Evolutionary conservation across 139 green algal genomes (phyloP), one percentile per base, ranked within the genome.

Genomic region (Picochlorum costavermella): DNA sequence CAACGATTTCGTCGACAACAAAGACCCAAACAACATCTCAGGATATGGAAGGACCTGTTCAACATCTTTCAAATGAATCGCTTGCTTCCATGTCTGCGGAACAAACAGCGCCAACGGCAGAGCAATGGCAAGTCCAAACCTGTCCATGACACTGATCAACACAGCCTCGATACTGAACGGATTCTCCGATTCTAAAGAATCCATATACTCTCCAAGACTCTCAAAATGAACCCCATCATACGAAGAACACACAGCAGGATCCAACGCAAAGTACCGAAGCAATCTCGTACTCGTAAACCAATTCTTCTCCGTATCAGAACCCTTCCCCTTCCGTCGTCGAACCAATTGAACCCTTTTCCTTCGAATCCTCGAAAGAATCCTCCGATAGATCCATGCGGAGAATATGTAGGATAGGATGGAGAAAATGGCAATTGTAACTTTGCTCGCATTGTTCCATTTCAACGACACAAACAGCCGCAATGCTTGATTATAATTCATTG

Each of bases 121-220:
- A 3, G 40, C 56, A 3, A 61, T 45, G 6, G 30, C 23, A 25
- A 67, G 65, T 2, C 65, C 61, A 43, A 36, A 28, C 4, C 31
- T 20, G 26, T 71, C 65, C 5, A 46, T 53, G 10, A 66, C 36
- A 1, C 33, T 58, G 11, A 71, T 50, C 11, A 67, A 25, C 11
- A 29, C 37, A 17, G 31, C 33, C 33, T 67, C 28, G 50, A 61
- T 45, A 4, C 23, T 59, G 11, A 71, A 46, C 13, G 66, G 20
- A 3, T 33, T 65, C 2, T 40, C 33, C 11, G 33, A 40, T 40
- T 40, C 33, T 8, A 40, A 40, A 6, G 33, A 40, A 40, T 40
- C 65, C 59, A 71, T 65, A 29, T 71, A 71, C 2, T 66, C 65
- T 6, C 65, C 65, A 17, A 71, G 49, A 53, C 46, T 53, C n/a